These are phyloP conservation scores for Drechslerella dactyloides DNA, from an alignment of 2,329 filamentous ascomycete species.

Conservation along the genomic window DNA sequence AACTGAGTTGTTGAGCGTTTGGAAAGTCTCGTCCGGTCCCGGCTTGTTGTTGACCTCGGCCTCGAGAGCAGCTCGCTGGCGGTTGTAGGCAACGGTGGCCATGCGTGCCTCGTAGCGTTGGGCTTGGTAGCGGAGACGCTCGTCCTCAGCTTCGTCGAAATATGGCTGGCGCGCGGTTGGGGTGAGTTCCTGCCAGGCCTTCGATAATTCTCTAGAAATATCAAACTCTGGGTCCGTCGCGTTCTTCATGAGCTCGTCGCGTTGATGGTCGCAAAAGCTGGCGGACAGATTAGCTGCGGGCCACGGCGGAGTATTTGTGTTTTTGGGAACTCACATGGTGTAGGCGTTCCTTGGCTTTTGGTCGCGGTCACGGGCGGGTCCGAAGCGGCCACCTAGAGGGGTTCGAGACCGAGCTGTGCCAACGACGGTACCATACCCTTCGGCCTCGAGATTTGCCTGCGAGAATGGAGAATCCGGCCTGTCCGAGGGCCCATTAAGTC, in stretches of 20 bases:
- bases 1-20: constrained; percentile 44
- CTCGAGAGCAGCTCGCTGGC: constrained; percentile 49
- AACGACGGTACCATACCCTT: constrained; percentile 22
- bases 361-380: constrained; percentile 45
- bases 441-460: constrained; percentile 50
- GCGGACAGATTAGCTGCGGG: constrained; percentile 12
- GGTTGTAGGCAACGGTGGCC: constrained; percentile 49
- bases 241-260: constrained; percentile 53
- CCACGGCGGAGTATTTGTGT: too few species aligned
- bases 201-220: constrained; percentile 55
- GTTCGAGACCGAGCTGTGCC: constrained; percentile 23
- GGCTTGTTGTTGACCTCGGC: constrained; percentile 27
- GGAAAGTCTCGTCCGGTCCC: constrained; percentile 22
- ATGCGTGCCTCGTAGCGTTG: constrained; percentile 53
- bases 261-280: constrained; percentile 55
- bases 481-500: constrained; percentile 53
- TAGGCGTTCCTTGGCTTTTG: constrained; percentile 55
- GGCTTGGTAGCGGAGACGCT: constrained; percentile 53
- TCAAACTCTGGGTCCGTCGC: constrained; percentile 55
- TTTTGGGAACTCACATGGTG: constrained; percentile 53
- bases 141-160: constrained; percentile 55
- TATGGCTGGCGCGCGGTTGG: constrained; percentile 54
- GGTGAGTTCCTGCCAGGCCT: constrained; percentile 55
- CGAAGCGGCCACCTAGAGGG: constrained; percentile 42
- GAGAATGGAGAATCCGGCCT: constrained; percentile 54